A percentile compares a stretch with the other conserved stretches of the same genome.
Evolutionary conservation across 176 grass and related monocot genomes (phyloP).

Genomic region (Ampelocalamus luodianensis): DNA sequence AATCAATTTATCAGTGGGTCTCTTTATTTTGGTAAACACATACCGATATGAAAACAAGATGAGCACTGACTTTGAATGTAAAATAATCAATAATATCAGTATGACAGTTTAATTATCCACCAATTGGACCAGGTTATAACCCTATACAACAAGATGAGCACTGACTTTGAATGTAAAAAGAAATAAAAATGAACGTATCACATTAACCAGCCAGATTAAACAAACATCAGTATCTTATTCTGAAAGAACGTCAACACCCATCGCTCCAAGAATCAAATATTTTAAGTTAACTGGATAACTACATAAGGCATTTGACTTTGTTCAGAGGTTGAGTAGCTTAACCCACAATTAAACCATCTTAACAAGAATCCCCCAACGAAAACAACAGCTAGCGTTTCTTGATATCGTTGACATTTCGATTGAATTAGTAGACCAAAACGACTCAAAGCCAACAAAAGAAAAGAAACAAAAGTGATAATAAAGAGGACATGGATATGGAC

Average conservation of each 20-base stretch:
- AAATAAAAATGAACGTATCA: conserved; percentile 2
- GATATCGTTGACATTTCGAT: background rate
- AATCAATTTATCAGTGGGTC: no score
- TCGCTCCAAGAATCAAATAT: background rate
- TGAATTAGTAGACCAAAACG: background rate
- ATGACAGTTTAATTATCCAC: background rate
- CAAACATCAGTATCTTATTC: background rate
- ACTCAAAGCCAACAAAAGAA: background rate
- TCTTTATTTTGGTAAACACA: no score
- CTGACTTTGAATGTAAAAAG: conserved; percentile 36
- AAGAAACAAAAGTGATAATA: background rate
- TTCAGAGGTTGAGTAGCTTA: background rate
- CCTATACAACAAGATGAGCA: background rate
- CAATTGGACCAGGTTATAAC: background rate
- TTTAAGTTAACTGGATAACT: background rate
- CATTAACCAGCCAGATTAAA: background rate
- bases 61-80: no score
- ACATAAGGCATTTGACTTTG: background rate
- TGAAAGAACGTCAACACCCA: background rate
- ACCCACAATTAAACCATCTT: background rate
- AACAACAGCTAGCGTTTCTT: background rate
- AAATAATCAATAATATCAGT: no score
- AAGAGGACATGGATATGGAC: background rate
- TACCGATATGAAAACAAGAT: no score
- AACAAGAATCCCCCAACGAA: no score